Base-by-base conservation (phyloP, 495 filamentous ascomycete species). In the Staphylotrichum longicolle region DNA sequence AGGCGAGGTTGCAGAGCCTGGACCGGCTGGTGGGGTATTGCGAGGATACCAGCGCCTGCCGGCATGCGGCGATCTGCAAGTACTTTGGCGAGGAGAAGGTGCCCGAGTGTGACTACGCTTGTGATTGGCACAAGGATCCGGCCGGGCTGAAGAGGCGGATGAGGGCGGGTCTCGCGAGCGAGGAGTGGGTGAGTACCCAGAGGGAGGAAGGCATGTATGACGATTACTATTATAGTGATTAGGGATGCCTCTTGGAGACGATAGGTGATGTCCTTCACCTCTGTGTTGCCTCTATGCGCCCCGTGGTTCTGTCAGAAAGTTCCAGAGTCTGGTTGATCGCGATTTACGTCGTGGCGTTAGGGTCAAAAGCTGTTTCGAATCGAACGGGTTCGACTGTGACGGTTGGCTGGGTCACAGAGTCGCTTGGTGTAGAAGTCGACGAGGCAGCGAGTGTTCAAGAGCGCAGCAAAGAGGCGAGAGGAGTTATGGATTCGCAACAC, bases 101-200 rank as follows among this genome's bases (percentile, higher is more conserved):
- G 54, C 82, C 85, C 37, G 72, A 71, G 33, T 98, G 93, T 67
- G 85, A 95, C 60, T 91, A 82, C 74, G 92, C 93, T 9, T 98
- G 93, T 70, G 93, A 98, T 75, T 88, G 85, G 74, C 91, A 92
- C 69, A 97, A 97, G 74, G 88, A 96, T 58, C 68, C 75, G 4
- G 71, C 70, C 32, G 83, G 71, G 2, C 71, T 98, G 65, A 83
- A 82, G 62, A 84, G 73, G 63, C 80, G 85, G 56, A 92, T 90
- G 71, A 68, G 76, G 57, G 76, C 67, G 39, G 85, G 84, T 4
- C 68, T 93, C 56, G 84, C 82, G 39, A 86, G 80, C 69, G 88
- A 91, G 69, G 88, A 91, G 73, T 91, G 82, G 81, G 83, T 88
- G 53, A 84, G 82, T 63, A 91, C 88, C 52, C 88, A 91, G 74